Base-by-base conservation (phyloP, 1,284 basidiomycete species). In the Papiliotrema flavescens region DNA sequence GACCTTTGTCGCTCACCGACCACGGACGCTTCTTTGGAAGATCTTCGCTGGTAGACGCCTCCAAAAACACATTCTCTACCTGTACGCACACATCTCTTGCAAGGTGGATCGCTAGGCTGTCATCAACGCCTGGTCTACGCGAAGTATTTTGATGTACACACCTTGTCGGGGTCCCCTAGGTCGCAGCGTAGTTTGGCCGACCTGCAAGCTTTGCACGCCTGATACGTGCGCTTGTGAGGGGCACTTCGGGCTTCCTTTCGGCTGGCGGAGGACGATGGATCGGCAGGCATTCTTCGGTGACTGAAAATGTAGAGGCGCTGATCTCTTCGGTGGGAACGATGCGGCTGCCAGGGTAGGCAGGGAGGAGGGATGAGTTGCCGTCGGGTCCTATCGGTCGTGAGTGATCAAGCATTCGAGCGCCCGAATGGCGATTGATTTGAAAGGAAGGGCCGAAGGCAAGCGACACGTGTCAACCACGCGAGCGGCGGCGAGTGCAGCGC, bases 1-100 rank as follows among this genome's bases (percentile, higher is more conserved):
- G 24, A 28, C 32, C 34, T 19, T 13, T 19, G 34, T 3, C 6
- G 23, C 7, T 17, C 26, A 26, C 19, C 26, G 20, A n/a, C 37
- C 14, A n/a, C 49, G 20, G 8, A 24, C 28, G 34, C 32, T 28
- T 11, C 42, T 24, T 41, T 37, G 8, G 9, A 46, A 28, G n/a
- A 28, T n/a, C 23, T 39, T 32, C 24, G 34, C 40, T 46, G 50
- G 24, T 53, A 54, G 42, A 56, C 39, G 47, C 37, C 50, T 23
- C 46, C 44, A 36, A 63, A 60, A 23, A 49, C 44, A 46, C 62
- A 63, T 11, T 48, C 26, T 13, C 62, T 46, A 6, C 62, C 62
- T 3, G 62, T 61, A 14, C 62, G 42, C 3, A 53, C 43, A 32
- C 62, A 63, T 2, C 62, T 51, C 2, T 51, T 43, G 49, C 62